phyloP scores from a whole-genome alignment of 2,329 filamentous ascomycete species.

The Emergomyces orientalis region DNA sequence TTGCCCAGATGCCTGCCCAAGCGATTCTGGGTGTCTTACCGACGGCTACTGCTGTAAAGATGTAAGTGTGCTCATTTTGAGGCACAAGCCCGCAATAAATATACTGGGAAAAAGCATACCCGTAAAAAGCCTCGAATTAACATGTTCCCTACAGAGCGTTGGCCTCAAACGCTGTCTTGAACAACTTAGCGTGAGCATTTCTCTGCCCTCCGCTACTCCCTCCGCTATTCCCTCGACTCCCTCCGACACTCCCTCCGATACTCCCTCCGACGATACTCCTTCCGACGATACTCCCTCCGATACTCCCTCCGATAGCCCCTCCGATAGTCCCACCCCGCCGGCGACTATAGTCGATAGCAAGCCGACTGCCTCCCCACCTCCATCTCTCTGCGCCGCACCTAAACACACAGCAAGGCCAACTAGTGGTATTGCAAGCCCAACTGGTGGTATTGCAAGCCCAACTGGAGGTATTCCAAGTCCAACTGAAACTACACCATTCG shows the following conservation, averaged over 20 bases:
- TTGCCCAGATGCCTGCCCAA: constrained; percentile 14
- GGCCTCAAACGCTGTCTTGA: constrained; percentile 12
- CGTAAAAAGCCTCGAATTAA: not conserved
- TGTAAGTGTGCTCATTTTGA: constrained; percentile 6
- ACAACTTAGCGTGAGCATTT: constrained; percentile 7
- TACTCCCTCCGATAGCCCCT: constrained; percentile 1
- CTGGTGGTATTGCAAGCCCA: not conserved
- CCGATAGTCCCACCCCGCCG: not conserved
- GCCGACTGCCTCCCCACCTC: constrained; percentile 1
- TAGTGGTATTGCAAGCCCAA: not conserved
- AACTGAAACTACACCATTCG: constrained; percentile 6
- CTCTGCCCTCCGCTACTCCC: not conserved
- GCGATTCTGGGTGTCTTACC: constrained; percentile 15
- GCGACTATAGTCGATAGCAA: not conserved
- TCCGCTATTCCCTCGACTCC: not conserved
- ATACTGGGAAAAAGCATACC: not conserved
- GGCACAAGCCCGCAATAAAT: not conserved
- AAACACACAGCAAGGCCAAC: not conserved
- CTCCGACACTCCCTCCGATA: not conserved
- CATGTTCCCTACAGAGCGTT: constrained; percentile 7
- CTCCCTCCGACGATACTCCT: not conserved
- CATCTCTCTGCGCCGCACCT: not conserved
- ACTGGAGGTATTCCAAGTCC: not conserved
- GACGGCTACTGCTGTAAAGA: constrained; percentile 16
- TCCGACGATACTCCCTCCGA: not conserved